Conservation (phyloP, 2,329 filamentous ascomycete species). For the Fusarium torreyae region DNA sequence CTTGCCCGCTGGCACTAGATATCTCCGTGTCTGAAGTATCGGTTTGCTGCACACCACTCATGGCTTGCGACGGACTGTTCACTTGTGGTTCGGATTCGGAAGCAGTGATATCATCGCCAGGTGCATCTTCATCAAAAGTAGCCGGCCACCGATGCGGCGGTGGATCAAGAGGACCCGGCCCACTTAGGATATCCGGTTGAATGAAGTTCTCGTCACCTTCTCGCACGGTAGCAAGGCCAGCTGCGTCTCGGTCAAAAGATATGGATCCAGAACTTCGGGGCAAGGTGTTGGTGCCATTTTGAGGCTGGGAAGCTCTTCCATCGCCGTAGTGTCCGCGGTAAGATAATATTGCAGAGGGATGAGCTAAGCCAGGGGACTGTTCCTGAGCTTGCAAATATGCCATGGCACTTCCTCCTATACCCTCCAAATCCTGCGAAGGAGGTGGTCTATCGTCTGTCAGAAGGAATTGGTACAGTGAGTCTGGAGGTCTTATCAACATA, state of each 20-base stretch:
- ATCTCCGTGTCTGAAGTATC: not conserved
- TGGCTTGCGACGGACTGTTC: conserved; percentile 1
- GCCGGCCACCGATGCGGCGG: conserved; percentile 4
- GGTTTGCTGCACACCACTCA: conserved; percentile 25
- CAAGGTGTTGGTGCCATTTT: conserved; percentile 14
- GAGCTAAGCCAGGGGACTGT: conserved; percentile 26
- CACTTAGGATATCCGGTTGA: conserved; percentile 32
- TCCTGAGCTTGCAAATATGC: conserved; percentile 42
- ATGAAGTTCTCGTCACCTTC: conserved; percentile 38
- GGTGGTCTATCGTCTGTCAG: conserved; percentile 24
- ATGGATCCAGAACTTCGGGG: conserved; percentile 24
- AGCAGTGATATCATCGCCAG: conserved; percentile 15
- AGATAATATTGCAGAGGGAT: conserved; percentile 27
- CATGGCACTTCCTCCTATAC: conserved; percentile 50
- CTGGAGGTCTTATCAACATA: conserved; percentile 17
- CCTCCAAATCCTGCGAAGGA: conserved; percentile 45
- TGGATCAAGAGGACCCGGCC: conserved; percentile 2
- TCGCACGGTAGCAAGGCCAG: conserved; percentile 35
- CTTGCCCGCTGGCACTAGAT: not conserved
- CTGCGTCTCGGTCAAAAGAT: conserved; percentile 32
- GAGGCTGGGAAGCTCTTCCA: conserved; percentile 20
- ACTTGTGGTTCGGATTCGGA: conserved; percentile 20
- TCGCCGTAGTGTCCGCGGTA: conserved; percentile 21
- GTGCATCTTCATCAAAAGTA: conserved; percentile 21
- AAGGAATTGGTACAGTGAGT: not conserved